Evolutionary conservation across 345 rosid genomes (phyloP).

Genomic region (Citrus hindsii): DNA sequence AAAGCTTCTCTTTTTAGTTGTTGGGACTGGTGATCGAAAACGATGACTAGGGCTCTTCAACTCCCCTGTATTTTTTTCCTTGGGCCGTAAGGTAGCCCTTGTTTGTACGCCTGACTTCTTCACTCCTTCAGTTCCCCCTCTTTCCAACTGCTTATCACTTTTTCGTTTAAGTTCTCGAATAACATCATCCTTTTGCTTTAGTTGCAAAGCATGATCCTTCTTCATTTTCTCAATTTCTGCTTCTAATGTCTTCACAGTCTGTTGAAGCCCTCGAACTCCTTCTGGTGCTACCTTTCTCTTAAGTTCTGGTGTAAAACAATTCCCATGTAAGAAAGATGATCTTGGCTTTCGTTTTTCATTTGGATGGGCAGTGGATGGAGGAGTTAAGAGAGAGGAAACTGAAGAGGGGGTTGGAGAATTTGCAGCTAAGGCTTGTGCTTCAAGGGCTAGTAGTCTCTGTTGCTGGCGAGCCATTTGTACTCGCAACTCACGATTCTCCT

Average conservation of each 20-base stretch:
- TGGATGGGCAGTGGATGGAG: conserved; percentile 60
- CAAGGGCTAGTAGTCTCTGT: conserved; percentile 61
- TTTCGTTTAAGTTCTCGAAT: conserved; percentile 51
- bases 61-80: conserved; percentile 47
- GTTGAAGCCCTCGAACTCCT: conserved; percentile 53
- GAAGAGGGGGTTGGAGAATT: conserved; percentile 77
- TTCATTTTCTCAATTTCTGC: conserved; percentile 73
- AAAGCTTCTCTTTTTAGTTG: conserved; percentile 78
- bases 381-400: conserved; percentile 63
- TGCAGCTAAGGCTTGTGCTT: conserved; percentile 71
- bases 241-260: conserved; percentile 63
- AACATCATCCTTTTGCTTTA: conserved; percentile 74
- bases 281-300: conserved; percentile 53
- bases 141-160: conserved; percentile 39
- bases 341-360: conserved; percentile 57
- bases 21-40: conserved; percentile 68
- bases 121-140: conserved; percentile 25
- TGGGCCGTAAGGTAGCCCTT: conserved; percentile 60
- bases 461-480: conserved; percentile 72
- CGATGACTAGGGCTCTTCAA: conserved; percentile 79
- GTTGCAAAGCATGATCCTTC: conserved; percentile 62
- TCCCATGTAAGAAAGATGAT: conserved; percentile 61
- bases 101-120: conserved; percentile 52
- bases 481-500: conserved; percentile 79
- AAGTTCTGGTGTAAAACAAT: conserved; percentile 77